Evolutionary conservation across 768 basidiomycete genomes (phyloP).

Genomic region (Hortiboletus campestris): DNA sequence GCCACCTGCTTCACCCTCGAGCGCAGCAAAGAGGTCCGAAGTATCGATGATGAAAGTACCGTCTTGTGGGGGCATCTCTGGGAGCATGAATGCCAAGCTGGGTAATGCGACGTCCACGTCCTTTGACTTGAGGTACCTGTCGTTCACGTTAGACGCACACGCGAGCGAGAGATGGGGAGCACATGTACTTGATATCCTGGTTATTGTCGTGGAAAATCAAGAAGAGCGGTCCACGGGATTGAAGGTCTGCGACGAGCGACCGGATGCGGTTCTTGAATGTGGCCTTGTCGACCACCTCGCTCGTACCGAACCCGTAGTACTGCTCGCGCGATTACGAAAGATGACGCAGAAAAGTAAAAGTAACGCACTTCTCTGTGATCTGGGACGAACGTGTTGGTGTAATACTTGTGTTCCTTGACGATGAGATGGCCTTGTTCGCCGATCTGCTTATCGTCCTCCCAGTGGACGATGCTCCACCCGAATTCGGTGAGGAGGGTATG

Average conservation of each 20-base stretch:
- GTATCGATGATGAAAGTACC: slow-evolving; percentile 74
- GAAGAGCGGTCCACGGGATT: slow-evolving; percentile 57
- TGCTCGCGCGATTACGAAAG: slow-evolving; percentile 26
- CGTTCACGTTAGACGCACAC: background rate
- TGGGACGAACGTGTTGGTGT: slow-evolving; percentile 63
- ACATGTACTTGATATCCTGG: slow-evolving; percentile 70
- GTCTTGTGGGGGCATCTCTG: slow-evolving; percentile 48
- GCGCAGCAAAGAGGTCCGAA: slow-evolving; percentile 67
- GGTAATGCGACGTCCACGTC: slow-evolving; percentile 52
- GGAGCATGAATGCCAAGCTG: slow-evolving; percentile 52
- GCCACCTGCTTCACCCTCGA: slow-evolving; percentile 57
- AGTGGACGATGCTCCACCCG: slow-evolving; percentile 66
- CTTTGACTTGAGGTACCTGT: slow-evolving; percentile 53
- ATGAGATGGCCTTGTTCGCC: slow-evolving; percentile 58
- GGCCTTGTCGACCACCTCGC: slow-evolving; percentile 49
- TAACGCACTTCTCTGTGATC: slow-evolving; percentile 54
- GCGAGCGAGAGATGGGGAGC: background rate
- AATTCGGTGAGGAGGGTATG: slow-evolving; percentile 76
- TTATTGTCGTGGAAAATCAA: slow-evolving; percentile 78
- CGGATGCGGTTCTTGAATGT: slow-evolving; percentile 53
- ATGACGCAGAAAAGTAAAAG: background rate
- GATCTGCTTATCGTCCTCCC: slow-evolving; percentile 50
- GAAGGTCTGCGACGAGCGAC: slow-evolving; percentile 41
- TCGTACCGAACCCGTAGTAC: slow-evolving; percentile 68
- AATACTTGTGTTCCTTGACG: slow-evolving; percentile 57